Conservation (phyloP, 192 early-diverging fungal species). For the Jimgerdemannia flammicorona region DNA sequence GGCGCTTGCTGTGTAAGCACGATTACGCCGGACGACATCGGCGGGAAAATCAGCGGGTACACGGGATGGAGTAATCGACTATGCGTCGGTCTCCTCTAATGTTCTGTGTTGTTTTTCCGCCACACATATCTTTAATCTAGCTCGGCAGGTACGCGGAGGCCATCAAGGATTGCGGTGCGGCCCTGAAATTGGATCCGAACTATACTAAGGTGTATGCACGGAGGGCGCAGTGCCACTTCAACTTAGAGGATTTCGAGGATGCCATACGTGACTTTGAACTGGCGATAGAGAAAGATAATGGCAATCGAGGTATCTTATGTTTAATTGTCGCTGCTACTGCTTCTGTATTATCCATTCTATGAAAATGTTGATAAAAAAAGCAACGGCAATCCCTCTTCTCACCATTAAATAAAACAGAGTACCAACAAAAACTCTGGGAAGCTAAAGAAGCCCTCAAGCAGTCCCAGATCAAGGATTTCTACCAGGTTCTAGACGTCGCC, state of each 20-base stretch:
- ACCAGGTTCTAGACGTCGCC: slow-evolving; percentile 81
- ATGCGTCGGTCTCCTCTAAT: no score
- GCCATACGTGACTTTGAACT: slow-evolving; percentile 74
- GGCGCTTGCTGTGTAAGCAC: no score
- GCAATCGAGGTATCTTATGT: slow-evolving; percentile 49
- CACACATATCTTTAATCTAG: slow-evolving; percentile 38
- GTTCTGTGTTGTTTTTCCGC: no score
- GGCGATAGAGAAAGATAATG: slow-evolving; percentile 54
- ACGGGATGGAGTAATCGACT: no score
- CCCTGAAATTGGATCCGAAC: slow-evolving; percentile 56
- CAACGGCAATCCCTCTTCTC: no score
- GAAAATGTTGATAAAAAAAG: no score
- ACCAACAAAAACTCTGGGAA: slow-evolving; percentile 34
- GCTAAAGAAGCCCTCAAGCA: slow-evolving; percentile 66
- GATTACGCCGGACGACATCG: no score
- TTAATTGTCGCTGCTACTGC: neutral
- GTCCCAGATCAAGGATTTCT: slow-evolving; percentile 93
- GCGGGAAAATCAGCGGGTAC: no score
- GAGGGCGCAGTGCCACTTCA: slow-evolving; percentile 70
- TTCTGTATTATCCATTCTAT: neutral
- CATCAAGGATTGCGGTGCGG: slow-evolving; percentile 58
- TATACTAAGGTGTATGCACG: slow-evolving; percentile 77
- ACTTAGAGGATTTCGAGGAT: slow-evolving; percentile 72
- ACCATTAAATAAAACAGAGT: slow-evolving; percentile 3
- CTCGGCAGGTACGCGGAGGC: slow-evolving; percentile 50